Evolutionary conservation across 495 filamentous ascomycete species (phyloP).

Genomic region (Cudoniella acicularis): DNA sequence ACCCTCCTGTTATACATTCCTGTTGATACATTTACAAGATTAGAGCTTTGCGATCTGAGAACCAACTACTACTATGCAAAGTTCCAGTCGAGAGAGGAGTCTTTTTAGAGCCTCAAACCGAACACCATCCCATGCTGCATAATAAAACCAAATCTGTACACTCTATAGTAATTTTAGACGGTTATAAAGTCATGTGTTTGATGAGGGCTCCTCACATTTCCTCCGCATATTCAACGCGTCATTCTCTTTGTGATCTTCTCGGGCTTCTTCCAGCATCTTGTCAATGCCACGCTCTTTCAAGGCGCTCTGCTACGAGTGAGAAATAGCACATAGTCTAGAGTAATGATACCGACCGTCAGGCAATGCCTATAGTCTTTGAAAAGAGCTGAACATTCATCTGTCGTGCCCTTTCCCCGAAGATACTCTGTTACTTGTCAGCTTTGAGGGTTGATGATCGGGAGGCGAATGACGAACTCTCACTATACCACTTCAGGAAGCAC

Average conservation of each 20-base stretch:
- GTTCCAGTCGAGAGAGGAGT: too few relatives aligned
- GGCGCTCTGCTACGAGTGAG: constrained; percentile 52
- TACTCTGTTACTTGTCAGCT: constrained; percentile 58
- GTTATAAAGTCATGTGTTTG: too few relatives aligned
- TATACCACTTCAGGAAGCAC: constrained; percentile 96
- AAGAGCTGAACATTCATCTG: constrained; percentile 79
- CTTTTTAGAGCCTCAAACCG: too few relatives aligned
- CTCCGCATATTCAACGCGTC: constrained; percentile 67
- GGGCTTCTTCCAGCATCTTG: constrained; percentile 77
- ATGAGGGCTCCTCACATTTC: constrained; percentile 34
- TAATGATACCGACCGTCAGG: constrained; percentile 61
- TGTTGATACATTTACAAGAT: too few relatives aligned
- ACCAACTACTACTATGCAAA: too few relatives aligned
- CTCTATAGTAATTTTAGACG: too few relatives aligned
- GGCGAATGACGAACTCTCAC: constrained; percentile 65
- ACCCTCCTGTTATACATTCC: too few relatives aligned
- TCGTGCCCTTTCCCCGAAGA: constrained; percentile 70
- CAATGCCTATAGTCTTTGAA: constrained; percentile 84
- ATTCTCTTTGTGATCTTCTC: constrained; percentile 76
- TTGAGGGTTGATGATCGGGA: background rate
- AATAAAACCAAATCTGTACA: too few relatives aligned
- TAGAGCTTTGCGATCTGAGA: too few relatives aligned
- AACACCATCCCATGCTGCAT: too few relatives aligned
- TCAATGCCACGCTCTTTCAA: constrained; percentile 85
- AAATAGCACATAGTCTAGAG: too few relatives aligned